Base-by-base conservation (phyloP, 495 filamentous ascomycete genomes). In the Xylaria curta region DNA sequence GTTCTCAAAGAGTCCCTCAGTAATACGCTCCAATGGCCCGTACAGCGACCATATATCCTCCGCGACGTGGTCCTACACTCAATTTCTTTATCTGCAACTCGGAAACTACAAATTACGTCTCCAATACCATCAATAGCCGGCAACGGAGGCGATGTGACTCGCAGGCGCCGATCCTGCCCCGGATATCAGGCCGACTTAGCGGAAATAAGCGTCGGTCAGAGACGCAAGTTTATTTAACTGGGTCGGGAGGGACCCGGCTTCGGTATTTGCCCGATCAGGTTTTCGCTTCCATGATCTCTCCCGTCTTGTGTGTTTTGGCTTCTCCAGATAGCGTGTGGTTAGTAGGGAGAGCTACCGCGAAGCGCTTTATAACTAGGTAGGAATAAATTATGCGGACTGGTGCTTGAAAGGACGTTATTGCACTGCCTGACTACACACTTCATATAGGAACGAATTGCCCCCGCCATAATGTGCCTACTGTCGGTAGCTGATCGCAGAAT, bases 201-300 rank as follows among this genome's bases (percentile, higher is more conserved):
- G 73, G 75, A 69, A 76, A 78, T 75, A 78, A 73, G 51, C 71
- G 58, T 60, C 54, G 61, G 60, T 53, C 70, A 44, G 10, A 66
- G 40, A 21, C 24, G 28, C 24, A 19, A 47, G 44, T 47, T 49
- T 13, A 33, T 46, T 19, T 31, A 21, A 68, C 24, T 68, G 66
- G 51, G 38, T 46, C 51, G 36, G 51, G 21, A 46, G 24, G 38
- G 21, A 7, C n/a, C 36, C 24, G 66, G 47, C 13, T 42, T 9
- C 33, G 12, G 63, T 9, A 33, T 38, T 47, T 42, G 33, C 8
- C 46, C 47, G 47, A 47, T 17, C 24, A 28, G 28, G 46, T 19
- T 66, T 53, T 24, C 63, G 24, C 46, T 28, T 38, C 15, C 63
- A 66, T 31, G 63, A 31, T 26, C 31, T 1, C 63, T 40, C 46